Conservation (phyloP, 1,284 basidiomycete genomes). For the Irpex lacteus region DNA sequence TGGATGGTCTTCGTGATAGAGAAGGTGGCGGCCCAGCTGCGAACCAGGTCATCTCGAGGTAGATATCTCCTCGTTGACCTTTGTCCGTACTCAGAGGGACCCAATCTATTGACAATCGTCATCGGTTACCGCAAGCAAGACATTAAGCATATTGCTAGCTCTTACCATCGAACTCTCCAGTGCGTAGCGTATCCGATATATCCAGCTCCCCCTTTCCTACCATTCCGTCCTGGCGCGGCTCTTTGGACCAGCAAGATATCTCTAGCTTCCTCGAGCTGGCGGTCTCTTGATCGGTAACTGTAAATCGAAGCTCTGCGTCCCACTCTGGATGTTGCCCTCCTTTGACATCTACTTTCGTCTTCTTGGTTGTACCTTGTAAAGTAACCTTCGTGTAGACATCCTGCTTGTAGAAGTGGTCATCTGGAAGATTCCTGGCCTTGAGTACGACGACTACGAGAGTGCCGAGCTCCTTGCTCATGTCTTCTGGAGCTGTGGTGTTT, state of each 20-base stretch:
- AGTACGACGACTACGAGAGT: slow-evolving; percentile 72
- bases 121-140: neutral
- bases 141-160: neutral
- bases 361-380: slow-evolving; percentile 45
- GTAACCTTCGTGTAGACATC: slow-evolving; percentile 61
- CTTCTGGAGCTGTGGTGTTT: neutral
- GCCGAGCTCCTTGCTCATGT: slow-evolving; percentile 43
- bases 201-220: slow-evolving; percentile 63
- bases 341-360: slow-evolving; percentile 60
- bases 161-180: slow-evolving; percentile 77
- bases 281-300: slow-evolving; percentile 44
- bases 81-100: slow-evolving; percentile 54
- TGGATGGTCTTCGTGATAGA: slow-evolving; percentile 42
- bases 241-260: slow-evolving; percentile 64
- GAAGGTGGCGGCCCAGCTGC: slow-evolving; percentile 52
- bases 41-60: slow-evolving; percentile 78
- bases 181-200: slow-evolving; percentile 62
- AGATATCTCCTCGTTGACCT: slow-evolving; percentile 63
- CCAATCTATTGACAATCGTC: slow-evolving; percentile 53
- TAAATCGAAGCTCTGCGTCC: slow-evolving; percentile 70
- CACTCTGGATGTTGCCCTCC: slow-evolving; percentile 78
- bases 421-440: slow-evolving; percentile 68
- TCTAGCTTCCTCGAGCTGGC: slow-evolving; percentile 55
- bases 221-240: slow-evolving; percentile 55
- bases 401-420: slow-evolving; percentile 78